These are phyloP conservation scores for Sporothrix globosa DNA, from an alignment of 2,329 filamentous ascomycete genomes.

Conservation along the genomic window DNA sequence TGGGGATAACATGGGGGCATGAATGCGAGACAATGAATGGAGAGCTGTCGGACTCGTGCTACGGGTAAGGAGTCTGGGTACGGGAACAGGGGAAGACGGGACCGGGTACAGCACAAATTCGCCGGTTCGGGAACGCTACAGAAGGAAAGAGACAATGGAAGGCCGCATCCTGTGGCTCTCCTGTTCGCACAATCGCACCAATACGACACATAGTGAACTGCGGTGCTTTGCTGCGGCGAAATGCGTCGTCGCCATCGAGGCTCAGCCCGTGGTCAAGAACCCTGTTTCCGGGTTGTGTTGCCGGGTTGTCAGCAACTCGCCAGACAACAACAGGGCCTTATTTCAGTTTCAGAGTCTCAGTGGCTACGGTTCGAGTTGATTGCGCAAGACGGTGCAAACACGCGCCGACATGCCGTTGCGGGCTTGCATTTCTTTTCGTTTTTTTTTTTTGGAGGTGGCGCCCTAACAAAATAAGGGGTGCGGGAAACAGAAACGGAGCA, in stretches of 20 bases:
- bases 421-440: too few species aligned
- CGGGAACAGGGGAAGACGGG: background rate
- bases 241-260: background rate
- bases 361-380: background rate
- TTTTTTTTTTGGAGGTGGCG: too few species aligned
- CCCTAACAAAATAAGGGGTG: too few species aligned
- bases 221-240: background rate
- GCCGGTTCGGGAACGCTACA: background rate
- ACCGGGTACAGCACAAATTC: background rate
- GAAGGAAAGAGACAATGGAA: background rate
- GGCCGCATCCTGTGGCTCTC: too few species aligned
- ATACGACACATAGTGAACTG: background rate
- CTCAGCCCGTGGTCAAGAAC: background rate
- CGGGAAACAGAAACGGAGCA: too few species aligned
- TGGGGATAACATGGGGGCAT: background rate
- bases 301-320: too few species aligned
- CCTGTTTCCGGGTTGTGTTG: background rate
- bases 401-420: background rate
- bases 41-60: too few species aligned
- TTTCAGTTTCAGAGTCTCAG: background rate
- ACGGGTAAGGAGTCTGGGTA: background rate
- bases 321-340: too few species aligned
- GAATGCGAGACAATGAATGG: background rate
- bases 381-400: background rate
- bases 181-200: background rate